phyloP scores from a whole-genome alignment of 371 early-diverging fungal genomes.

The Mortierella sp. region DNA sequence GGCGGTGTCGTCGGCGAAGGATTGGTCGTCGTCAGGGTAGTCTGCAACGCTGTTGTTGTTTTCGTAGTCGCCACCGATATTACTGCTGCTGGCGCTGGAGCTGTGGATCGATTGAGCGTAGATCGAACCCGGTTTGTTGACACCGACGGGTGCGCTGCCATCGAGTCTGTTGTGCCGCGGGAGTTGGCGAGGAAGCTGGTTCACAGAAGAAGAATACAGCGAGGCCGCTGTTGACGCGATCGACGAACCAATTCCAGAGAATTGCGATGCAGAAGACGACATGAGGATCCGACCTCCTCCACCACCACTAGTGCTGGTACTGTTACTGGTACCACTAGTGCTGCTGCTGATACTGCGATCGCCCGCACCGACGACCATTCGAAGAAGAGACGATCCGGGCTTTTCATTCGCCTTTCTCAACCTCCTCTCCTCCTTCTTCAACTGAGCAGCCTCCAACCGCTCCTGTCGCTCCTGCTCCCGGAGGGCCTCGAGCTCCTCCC shows the following conservation, averaged over 20 bases:
- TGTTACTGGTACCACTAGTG: neutral
- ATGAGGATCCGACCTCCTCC: constrained; percentile 11
- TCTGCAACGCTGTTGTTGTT: neutral
- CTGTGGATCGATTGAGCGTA: neutral
- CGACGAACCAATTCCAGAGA: too few species aligned
- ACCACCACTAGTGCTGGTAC: neutral
- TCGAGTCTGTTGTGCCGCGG: neutral
- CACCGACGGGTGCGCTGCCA: neutral
- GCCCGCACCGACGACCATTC: too few species aligned
- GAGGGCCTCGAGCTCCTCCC: constrained; percentile 29
- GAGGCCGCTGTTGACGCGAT: too few species aligned
- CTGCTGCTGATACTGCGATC: neutral
- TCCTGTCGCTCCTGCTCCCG: neutral
- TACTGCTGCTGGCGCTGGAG: neutral
- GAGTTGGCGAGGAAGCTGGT: neutral
- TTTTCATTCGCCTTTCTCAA: neutral
- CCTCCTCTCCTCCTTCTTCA: neutral
- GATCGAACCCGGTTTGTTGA: neutral
- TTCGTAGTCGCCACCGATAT: neutral
- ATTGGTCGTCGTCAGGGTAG: neutral
- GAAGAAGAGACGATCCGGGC: neutral
- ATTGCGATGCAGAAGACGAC: neutral
- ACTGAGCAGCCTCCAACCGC: neutral
- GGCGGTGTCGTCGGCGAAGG: neutral
- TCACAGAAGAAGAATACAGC: too few species aligned